Conservation (phyloP, 2,329 filamentous ascomycete genomes). For the Xylariaceae sp. region DNA sequence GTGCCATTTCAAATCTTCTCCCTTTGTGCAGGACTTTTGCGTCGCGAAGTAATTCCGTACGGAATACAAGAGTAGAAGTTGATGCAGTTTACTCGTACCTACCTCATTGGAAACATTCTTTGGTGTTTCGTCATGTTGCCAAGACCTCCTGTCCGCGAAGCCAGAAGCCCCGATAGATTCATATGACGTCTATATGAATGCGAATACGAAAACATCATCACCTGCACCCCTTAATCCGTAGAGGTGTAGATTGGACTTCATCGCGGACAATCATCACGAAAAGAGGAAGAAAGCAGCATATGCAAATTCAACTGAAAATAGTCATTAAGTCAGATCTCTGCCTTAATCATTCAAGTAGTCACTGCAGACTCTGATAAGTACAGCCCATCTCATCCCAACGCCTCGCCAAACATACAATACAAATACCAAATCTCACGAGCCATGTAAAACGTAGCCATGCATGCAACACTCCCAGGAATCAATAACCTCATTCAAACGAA, state of each 20-base stretch:
- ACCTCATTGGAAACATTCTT: too few relatives aligned
- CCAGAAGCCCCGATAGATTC: too few relatives aligned
- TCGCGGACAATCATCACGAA: too few relatives aligned
- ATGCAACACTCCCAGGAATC: background rate
- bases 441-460: background rate
- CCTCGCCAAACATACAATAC: conserved; percentile 7
- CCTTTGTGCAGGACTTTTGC: background rate
- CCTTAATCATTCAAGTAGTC: conserved; percentile 3
- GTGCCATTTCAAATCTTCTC: background rate
- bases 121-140: too few relatives aligned
- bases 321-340: background rate
- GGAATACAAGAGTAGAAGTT: too few relatives aligned
- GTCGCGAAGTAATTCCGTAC: too few relatives aligned
- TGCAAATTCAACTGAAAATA: background rate
- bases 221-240: too few relatives aligned
- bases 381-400: conserved; percentile 2
- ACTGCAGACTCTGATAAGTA: background rate
- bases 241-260: too few relatives aligned
- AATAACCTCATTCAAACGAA: conserved; percentile 43
- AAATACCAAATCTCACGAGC: background rate
- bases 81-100: too few relatives aligned
- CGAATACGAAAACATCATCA: too few relatives aligned
- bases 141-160: too few relatives aligned
- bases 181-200: too few relatives aligned
- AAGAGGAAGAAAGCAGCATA: background rate